These are phyloP conservation scores for Clarkia xantiana DNA, from an alignment of 345 rosid species.

Conservation along the genomic window DNA sequence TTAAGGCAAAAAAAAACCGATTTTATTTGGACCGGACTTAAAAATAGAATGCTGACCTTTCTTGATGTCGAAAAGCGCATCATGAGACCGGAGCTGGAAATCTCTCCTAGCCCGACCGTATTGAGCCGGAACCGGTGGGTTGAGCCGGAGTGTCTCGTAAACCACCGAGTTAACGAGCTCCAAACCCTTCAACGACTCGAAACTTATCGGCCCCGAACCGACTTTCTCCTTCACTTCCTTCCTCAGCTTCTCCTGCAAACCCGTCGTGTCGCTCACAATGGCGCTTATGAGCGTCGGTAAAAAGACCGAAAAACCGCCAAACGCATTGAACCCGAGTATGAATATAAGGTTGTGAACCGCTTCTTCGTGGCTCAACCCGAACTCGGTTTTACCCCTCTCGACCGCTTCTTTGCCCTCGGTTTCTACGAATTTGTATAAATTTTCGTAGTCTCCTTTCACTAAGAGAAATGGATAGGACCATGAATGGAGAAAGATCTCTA, in stretches of 20 bases:
- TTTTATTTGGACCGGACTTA: no score
- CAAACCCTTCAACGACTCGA: slow-evolving; percentile 44
- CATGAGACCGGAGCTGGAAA: slow-evolving; percentile 50
- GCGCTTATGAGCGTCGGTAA: slow-evolving; percentile 25
- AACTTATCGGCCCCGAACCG: slow-evolving; percentile 22
- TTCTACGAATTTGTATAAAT: slow-evolving; percentile 36
- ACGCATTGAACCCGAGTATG: slow-evolving; percentile 66
- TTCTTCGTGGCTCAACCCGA: slow-evolving; percentile 48
- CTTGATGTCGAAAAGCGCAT: slow-evolving; percentile 40
- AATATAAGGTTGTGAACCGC: slow-evolving; percentile 55
- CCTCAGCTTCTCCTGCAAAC: slow-evolving; percentile 37
- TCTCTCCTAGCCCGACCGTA: slow-evolving; percentile 73
- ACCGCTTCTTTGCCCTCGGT: slow-evolving; percentile 38
- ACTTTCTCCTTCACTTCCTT: slow-evolving; percentile 36
- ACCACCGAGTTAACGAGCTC: slow-evolving; percentile 73
- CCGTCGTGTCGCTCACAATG: slow-evolving; percentile 33
- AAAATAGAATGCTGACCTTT: slow-evolving; percentile 41
- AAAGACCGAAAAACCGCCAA: slow-evolving; percentile 69
- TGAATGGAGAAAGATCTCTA: slow-evolving; percentile 69
- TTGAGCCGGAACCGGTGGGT: slow-evolving; percentile 63
- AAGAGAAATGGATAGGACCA: slow-evolving; percentile 52
- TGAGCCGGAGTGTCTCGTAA: slow-evolving; percentile 54
- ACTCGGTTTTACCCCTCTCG: slow-evolving; percentile 31
- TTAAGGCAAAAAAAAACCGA: no score
- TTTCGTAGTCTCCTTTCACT: slow-evolving; percentile 43